Conservation (phyloP, 306 rosid genomes). For the Macrotyloma uniflorum region DNA sequence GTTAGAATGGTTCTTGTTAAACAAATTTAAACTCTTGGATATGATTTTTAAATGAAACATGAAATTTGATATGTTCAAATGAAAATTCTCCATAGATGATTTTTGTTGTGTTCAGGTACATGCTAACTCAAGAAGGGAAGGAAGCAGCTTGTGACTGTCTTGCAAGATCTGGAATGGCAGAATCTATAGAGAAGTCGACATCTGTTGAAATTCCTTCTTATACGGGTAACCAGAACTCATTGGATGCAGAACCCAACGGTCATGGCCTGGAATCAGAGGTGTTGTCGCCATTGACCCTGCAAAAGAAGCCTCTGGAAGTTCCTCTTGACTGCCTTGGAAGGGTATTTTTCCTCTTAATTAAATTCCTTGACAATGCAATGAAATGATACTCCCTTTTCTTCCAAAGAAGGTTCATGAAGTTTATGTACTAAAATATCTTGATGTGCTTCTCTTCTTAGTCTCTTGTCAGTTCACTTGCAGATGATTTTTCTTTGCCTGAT, state of each 20-base stretch:
- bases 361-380: too few species aligned
- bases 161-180: conserved; percentile 75
- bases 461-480: conserved; percentile 6
- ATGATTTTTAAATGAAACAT: not conserved
- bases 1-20: conserved; percentile 16
- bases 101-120: conserved; percentile 64
- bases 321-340: conserved; percentile 70
- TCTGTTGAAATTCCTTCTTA: conserved; percentile 46
- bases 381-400: conserved; percentile 12
- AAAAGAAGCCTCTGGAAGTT: conserved; percentile 54
- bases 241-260: conserved; percentile 41
- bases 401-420: conserved; percentile 25
- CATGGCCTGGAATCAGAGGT: conserved; percentile 54
- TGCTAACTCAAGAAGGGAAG: conserved; percentile 91
- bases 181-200: conserved; percentile 47
- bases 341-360: conserved; percentile 51
- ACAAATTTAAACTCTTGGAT: conserved; percentile 7
- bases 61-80: conserved; percentile 26
- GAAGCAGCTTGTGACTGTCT: conserved; percentile 86
- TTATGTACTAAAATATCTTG: conserved; percentile 20
- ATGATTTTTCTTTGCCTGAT: not conserved
- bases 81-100: conserved; percentile 22
- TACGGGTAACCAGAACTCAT: conserved; percentile 41
- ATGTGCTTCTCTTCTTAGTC: conserved; percentile 21
- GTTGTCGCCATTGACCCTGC: conserved; percentile 42